A percentile compares a stretch with the other conserved stretches of the same genome.
Conservation (phyloP, 352 stramenopile species). For the Saprolegnia diclina region DNA sequence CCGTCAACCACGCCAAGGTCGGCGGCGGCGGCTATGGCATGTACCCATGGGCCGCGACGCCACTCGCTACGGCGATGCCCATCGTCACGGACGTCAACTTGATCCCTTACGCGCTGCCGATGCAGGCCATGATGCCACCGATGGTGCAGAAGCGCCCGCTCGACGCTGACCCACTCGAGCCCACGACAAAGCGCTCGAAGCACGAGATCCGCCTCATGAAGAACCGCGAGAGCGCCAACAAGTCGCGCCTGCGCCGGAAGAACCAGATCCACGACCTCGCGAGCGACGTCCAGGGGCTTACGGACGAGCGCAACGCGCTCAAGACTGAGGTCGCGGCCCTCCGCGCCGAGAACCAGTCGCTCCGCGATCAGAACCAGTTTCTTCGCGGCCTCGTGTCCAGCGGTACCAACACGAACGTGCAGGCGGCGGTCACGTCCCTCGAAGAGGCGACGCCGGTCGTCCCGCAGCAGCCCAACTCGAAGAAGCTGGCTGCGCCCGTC, state of each 20-base stretch:
- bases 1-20: neutral
- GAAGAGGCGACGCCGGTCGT: slow-evolving; percentile 26
- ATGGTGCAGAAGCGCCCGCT: slow-evolving; percentile 9
- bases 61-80: slow-evolving; percentile 6
- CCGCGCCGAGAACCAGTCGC: slow-evolving; percentile 71
- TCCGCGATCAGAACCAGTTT: slow-evolving; percentile 71
- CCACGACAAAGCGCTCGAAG: slow-evolving; percentile 60
- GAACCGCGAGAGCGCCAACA: slow-evolving; percentile 82
- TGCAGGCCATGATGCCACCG: neutral
- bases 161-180: neutral
- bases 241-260: slow-evolving; percentile 66
- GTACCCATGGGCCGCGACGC: slow-evolving; percentile 18
- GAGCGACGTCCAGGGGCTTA: slow-evolving; percentile 43
- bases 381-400: slow-evolving; percentile 64
- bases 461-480: slow-evolving; percentile 27
- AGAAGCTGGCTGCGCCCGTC: slow-evolving; percentile 38
- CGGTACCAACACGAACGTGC: slow-evolving; percentile 30
- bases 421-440: slow-evolving; percentile 31
- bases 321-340: slow-evolving; percentile 62
- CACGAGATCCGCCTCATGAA: slow-evolving; percentile 83
- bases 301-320: slow-evolving; percentile 61
- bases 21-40: neutral
- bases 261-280: slow-evolving; percentile 56
- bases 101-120: slow-evolving; percentile 21
- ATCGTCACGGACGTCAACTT: slow-evolving; percentile 4